Conservation (phyloP, 2,329 filamentous ascomycete genomes). For the Penicillium sp. region DNA sequence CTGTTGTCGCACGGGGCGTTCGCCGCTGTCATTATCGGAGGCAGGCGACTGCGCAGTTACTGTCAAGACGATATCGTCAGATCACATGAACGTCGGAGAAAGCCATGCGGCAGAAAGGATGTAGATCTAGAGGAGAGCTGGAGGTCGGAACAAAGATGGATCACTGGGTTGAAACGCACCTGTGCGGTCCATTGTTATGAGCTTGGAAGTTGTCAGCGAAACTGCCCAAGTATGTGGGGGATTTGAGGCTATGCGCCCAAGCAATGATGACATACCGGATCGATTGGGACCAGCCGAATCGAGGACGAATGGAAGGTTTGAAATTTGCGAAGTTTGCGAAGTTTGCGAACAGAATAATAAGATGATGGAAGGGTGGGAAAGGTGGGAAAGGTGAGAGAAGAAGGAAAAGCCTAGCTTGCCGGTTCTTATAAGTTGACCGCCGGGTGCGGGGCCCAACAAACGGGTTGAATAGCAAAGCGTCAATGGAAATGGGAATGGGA, state of each 20-base stretch:
- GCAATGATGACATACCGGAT: constrained; percentile 8
- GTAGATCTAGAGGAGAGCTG: not conserved
- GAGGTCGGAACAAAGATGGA: not conserved
- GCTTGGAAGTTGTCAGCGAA: constrained; percentile 3
- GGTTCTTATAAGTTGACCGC: constrained; percentile 8
- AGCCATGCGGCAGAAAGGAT: not conserved
- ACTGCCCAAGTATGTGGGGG: not conserved
- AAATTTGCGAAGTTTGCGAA: constrained; percentile 1
- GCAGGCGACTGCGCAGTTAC: constrained; percentile 27
- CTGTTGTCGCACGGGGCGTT: constrained; percentile 59
- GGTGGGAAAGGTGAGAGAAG: not conserved
- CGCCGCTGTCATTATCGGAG: constrained; percentile 45
- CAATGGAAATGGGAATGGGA: constrained; percentile 2
- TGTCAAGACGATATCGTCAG: constrained; percentile 13
- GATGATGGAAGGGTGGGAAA: constrained; percentile 1
- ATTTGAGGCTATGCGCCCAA: not conserved
- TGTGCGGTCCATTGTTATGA: not conserved
- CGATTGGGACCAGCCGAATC: constrained; percentile 13
- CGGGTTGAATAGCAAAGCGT: not conserved
- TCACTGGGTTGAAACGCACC: not conserved
- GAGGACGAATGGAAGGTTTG: not conserved
- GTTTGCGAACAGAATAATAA: constrained; percentile 1
- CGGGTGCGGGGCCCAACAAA: constrained; percentile 10
- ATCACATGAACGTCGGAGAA: not conserved
- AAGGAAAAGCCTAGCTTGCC: constrained; percentile 1